Evolutionary conservation across 225 moss, liverwort and hornwort genomes (phyloP).

Genomic region (Physcomitrium patens): DNA sequence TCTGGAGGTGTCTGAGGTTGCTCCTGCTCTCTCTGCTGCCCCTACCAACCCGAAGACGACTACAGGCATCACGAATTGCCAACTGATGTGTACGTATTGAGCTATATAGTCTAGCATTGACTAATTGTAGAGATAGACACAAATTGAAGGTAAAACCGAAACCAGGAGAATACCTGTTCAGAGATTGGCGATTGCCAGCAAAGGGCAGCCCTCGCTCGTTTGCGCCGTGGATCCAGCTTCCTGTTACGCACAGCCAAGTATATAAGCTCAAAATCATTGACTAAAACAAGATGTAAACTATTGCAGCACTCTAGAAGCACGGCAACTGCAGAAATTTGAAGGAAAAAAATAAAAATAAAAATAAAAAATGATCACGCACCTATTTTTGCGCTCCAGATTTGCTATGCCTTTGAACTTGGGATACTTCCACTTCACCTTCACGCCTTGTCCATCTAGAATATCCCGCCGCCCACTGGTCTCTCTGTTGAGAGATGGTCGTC

Average conservation of each 20-base stretch:
- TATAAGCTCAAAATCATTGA: slow-evolving; percentile 11
- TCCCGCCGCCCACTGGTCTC: slow-evolving; percentile 36
- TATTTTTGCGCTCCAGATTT: slow-evolving; percentile 51
- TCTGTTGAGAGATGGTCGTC: slow-evolving; percentile 47
- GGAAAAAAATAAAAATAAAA: too few relatives aligned
- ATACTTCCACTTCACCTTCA: slow-evolving; percentile 52
- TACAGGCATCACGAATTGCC: neutral
- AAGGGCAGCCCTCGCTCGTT: slow-evolving; percentile 49
- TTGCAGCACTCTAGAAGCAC: neutral
- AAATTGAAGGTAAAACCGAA: neutral
- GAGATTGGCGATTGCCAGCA: slow-evolving; percentile 70
- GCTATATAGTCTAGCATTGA: neutral
- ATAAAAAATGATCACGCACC: slow-evolving; percentile 38
- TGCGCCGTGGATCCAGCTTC: slow-evolving; percentile 57
- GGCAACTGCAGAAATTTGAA: neutral
- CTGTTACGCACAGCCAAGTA: slow-evolving; percentile 37
- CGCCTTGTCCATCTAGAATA: slow-evolving; percentile 39
- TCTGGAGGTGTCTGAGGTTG: slow-evolving; percentile 26
- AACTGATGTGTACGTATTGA: neutral
- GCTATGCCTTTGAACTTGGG: slow-evolving; percentile 46
- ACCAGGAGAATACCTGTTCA: slow-evolving; percentile 33
- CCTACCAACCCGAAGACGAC: neutral
- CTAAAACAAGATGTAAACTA: slow-evolving; percentile 12
- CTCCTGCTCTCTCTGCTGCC: slow-evolving; percentile 27
- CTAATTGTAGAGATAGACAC: neutral